These are phyloP conservation scores for Limonium bicolor DNA, from an alignment of 148 eudicot species.

Conservation along the genomic window DNA sequence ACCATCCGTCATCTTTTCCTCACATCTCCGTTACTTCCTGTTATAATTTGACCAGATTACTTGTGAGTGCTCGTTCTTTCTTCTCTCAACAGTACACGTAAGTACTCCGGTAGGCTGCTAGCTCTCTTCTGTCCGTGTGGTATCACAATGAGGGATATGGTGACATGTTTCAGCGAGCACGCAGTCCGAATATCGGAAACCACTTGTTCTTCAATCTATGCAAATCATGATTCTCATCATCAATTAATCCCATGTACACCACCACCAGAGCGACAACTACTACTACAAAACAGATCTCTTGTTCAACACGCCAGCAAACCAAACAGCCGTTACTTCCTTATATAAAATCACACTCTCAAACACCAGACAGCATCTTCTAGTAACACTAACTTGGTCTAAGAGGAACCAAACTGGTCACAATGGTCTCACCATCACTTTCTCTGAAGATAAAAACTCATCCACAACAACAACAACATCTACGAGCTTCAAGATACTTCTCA, in stretches of 20 bases:
- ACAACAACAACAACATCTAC: no score
- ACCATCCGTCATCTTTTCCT: no score
- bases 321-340: constrained; percentile 37
- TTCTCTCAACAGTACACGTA: no score
- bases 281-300: no score
- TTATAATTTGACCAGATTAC: no score
- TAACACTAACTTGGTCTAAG: constrained; percentile 61
- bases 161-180: constrained; percentile 52
- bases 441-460: constrained; percentile 6
- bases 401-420: constrained; percentile 17
- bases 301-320: constrained; percentile 58
- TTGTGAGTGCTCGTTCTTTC: no score
- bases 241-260: constrained; percentile 12
- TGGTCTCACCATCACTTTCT: constrained; percentile 1
- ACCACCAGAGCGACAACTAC: constrained; percentile 15
- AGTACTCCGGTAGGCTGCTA: no score
- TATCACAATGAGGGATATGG: constrained; percentile 61
- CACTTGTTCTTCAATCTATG: constrained; percentile 35
- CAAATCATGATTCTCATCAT: constrained; percentile 17
- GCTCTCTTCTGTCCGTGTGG: no score
- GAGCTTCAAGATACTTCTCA: no score
- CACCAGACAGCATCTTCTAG: constrained; percentile 16
- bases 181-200: constrained; percentile 52
- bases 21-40: no score
- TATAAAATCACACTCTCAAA: constrained; percentile 34